Percentiles rank a stretch among this genome's conserved stretches.
Evolutionary conservation across 2,329 filamentous ascomycete genomes (phyloP).

Genomic region (Bipolaris cookei): DNA sequence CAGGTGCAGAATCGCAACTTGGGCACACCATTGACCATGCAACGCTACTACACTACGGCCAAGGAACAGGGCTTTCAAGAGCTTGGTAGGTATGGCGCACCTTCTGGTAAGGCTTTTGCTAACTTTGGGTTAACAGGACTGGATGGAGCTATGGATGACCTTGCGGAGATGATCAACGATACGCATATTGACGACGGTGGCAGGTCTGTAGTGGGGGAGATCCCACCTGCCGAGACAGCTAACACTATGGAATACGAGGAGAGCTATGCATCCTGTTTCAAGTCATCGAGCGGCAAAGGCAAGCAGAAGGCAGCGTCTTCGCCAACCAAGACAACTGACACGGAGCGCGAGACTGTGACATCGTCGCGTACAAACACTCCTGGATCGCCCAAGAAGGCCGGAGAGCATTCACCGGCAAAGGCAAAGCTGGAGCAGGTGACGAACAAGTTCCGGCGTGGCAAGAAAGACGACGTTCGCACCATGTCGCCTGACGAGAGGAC

Average conservation of each 20-base stretch:
- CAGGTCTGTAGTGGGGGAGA: slow-evolving; percentile 13
- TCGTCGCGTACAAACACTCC: slow-evolving; percentile 35
- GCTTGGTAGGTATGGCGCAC: slow-evolving; percentile 11
- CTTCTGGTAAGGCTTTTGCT: slow-evolving; percentile 28
- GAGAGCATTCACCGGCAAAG: slow-evolving; percentile 53
- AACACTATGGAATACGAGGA: slow-evolving; percentile 23
- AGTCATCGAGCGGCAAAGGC: slow-evolving; percentile 34
- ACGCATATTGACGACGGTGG: slow-evolving; percentile 22
- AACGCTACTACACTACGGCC: slow-evolving; percentile 34
- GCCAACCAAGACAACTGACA: slow-evolving; percentile 28
- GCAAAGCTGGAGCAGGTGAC: slow-evolving; percentile 56
- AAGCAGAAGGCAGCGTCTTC: slow-evolving; percentile 41
- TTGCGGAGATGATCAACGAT: slow-evolving; percentile 39
- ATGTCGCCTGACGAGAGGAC: slow-evolving; percentile 49
- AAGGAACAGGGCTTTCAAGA: slow-evolving; percentile 30
- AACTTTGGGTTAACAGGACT: slow-evolving; percentile 41
- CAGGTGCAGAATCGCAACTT: slow-evolving; percentile 32
- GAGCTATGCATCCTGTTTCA: slow-evolving; percentile 42
- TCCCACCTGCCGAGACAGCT: slow-evolving; percentile 10
- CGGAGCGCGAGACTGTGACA: slow-evolving; percentile 20
- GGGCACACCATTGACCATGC: slow-evolving; percentile 30
- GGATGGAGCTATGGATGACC: slow-evolving; percentile 50
- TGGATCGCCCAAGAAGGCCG: slow-evolving; percentile 46
- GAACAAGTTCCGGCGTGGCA: slow-evolving; percentile 52
- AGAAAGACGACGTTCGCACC: slow-evolving; percentile 45